These are phyloP conservation scores for Pichia ethanolica DNA, from an alignment of 805 yeast species.

Conservation along the genomic window DNA sequence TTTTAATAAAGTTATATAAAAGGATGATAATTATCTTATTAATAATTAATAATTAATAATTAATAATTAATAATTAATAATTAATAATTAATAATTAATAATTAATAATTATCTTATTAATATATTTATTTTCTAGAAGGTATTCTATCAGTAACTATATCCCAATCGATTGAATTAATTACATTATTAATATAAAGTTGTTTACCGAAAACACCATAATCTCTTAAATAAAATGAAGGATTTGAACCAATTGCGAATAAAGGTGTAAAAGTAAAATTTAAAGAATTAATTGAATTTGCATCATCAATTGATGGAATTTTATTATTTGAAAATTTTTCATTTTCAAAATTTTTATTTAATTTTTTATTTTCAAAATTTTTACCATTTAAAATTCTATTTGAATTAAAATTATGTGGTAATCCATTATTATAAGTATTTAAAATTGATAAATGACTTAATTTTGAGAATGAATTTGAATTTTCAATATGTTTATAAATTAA, in stretches of 20 bases:
- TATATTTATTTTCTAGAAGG: neutral
- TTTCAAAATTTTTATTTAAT: slow-evolving; percentile 5
- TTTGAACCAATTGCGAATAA: slow-evolving; percentile 66
- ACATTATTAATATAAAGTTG: slow-evolving; percentile 62
- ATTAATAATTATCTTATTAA: neutral
- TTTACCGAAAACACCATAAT: slow-evolving; percentile 77
- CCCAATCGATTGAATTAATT: slow-evolving; percentile 83
- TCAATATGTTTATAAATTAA: slow-evolving; percentile 51
- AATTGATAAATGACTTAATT: slow-evolving; percentile 47
- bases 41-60: too few species aligned
- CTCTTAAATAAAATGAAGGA: slow-evolving; percentile 60
- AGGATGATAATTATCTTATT: too few species aligned
- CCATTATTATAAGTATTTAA: slow-evolving; percentile 89
- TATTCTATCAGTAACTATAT: slow-evolving; percentile 49
- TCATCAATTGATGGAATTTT: slow-evolving; percentile 31
- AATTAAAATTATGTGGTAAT: slow-evolving; percentile 58
- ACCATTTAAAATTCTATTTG: slow-evolving; percentile 36
- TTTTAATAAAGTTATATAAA: too few species aligned
- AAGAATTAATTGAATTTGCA: slow-evolving; percentile 36
- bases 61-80: too few species aligned
- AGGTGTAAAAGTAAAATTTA: slow-evolving; percentile 41
- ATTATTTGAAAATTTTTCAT: slow-evolving; percentile 12
- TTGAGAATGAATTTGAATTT: slow-evolving; percentile 15
- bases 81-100: neutral
- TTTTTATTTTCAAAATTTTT: slow-evolving; percentile 7